phyloP scores from a whole-genome alignment of 108 stramenopile species.

The Pseudonitzschia multiseries region DNA sequence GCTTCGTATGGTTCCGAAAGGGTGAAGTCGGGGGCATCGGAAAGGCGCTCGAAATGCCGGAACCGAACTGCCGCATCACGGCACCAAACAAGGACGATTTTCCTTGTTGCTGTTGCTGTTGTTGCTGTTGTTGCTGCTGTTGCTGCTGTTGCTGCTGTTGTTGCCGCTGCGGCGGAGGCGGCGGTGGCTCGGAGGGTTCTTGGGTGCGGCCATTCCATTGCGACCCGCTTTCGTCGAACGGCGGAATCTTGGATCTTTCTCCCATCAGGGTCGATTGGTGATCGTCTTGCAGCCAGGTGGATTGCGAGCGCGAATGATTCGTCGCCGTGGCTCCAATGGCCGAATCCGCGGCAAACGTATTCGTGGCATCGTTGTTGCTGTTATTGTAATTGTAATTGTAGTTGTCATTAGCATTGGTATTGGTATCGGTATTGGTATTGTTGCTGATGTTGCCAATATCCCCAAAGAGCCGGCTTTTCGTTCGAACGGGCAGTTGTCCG shows the following conservation, averaged over 20 bases:
- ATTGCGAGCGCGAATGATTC: constrained; percentile 9
- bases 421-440: background rate
- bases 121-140: background rate
- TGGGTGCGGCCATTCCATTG: background rate
- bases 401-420: background rate
- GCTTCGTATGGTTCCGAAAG: background rate
- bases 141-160: background rate
- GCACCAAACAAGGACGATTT: constrained; percentile 34
- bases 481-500: background rate
- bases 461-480: constrained; percentile 11
- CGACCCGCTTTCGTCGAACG: background rate
- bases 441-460: background rate
- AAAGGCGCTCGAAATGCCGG: constrained; percentile 5
- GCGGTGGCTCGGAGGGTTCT: background rate
- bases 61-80: constrained; percentile 26
- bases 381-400: no score
- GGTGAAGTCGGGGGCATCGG: constrained; percentile 2
- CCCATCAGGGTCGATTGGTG: constrained; percentile 15
- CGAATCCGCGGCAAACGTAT: background rate
- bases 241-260: background rate
- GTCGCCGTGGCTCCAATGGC: background rate
- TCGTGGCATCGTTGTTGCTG: no score
- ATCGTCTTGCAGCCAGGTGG: constrained; percentile 15
- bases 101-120: background rate
- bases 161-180: no score